Conservation (phyloP, 1,284 basidiomycete species). For the Moesziomyces globuligerus region DNA sequence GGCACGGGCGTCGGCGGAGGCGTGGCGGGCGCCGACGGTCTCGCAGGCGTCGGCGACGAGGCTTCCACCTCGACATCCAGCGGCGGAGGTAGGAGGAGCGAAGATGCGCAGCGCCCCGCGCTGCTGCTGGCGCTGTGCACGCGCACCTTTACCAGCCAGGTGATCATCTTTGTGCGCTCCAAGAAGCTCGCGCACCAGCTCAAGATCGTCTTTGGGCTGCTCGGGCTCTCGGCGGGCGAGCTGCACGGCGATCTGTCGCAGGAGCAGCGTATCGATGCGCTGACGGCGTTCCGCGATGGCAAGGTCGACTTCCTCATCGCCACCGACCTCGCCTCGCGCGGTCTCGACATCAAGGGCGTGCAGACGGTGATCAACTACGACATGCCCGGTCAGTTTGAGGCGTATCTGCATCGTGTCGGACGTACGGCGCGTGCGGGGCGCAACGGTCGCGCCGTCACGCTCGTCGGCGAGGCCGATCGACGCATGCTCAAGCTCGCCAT, state of each 20-base stretch:
- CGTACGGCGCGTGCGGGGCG: slow-evolving; percentile 47
- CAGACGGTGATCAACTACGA: slow-evolving; percentile 96
- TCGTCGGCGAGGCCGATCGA: slow-evolving; percentile 94
- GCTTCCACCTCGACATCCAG: slow-evolving; percentile 55
- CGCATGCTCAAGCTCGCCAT: slow-evolving; percentile 96
- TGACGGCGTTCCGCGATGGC: slow-evolving; percentile 86
- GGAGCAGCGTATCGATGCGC: slow-evolving; percentile 91
- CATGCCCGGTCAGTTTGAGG: slow-evolving; percentile 94
- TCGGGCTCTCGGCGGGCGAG: slow-evolving; percentile 85
- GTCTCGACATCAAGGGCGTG: slow-evolving; percentile 97
- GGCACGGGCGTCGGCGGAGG: slow-evolving; percentile 23
- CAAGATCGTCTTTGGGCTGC: slow-evolving; percentile 87
- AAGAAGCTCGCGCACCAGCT: slow-evolving; percentile 99
- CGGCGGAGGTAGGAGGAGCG: slow-evolving; percentile 66
- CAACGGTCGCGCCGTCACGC: slow-evolving; percentile 78
- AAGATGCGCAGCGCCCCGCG: slow-evolving; percentile 96
- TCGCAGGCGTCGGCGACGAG: slow-evolving; percentile 84
- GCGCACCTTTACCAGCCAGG: slow-evolving; percentile 83
- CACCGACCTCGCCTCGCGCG: slow-evolving; percentile 97
- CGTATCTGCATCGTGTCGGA: slow-evolving; percentile 97
- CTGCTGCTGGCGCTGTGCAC: slow-evolving; percentile 90
- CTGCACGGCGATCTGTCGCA: slow-evolving; percentile 97
- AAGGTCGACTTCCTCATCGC: slow-evolving; percentile 84
- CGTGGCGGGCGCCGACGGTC: slow-evolving; percentile 71
- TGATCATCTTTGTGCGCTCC: slow-evolving; percentile 98